These are phyloP conservation scores for Aspergillus japonicus DNA, from an alignment of 2,329 filamentous ascomycete species.

Conservation along the genomic window DNA sequence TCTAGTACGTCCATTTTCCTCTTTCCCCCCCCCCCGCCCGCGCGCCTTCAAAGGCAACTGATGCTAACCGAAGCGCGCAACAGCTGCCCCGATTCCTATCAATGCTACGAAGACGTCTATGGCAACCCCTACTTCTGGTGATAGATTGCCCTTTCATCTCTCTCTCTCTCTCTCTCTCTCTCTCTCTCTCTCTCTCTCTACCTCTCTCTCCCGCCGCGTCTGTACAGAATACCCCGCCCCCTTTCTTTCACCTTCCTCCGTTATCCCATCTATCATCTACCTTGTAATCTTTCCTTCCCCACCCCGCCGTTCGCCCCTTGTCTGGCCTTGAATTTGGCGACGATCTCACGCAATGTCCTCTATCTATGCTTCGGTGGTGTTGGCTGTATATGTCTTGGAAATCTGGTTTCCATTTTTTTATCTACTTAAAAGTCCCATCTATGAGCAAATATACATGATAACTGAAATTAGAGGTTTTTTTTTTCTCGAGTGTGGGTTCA, in stretches of 20 bases:
- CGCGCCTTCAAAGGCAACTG: no score
- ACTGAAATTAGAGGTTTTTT: not conserved
- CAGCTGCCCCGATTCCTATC: constrained; percentile 57
- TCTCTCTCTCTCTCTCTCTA: not conserved
- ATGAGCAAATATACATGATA: constrained; percentile 1
- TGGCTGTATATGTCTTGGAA: constrained; percentile 2
- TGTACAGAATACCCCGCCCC: constrained; percentile 2
- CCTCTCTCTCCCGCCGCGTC: not conserved
- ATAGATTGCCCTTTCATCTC: not conserved
- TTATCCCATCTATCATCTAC: not conserved
- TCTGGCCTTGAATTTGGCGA: not conserved
- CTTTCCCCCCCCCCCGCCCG: not conserved
- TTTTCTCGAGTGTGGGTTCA: not conserved
- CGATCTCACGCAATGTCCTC: not conserved
- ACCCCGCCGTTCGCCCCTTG: not conserved
- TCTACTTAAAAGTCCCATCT: not conserved
- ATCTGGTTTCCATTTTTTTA: not conserved
- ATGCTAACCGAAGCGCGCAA: constrained; percentile 23
- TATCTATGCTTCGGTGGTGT: not conserved
- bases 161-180: not conserved
- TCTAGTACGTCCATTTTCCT: constrained; percentile 15
- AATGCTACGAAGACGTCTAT: constrained; percentile 64
- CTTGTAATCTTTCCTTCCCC: not conserved
- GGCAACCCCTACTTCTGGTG: constrained; percentile 38
- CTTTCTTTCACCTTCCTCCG: not conserved